Evolutionary conservation across 1,284 basidiomycete genomes (phyloP).

Genomic region (Chondrostereum purpureum): DNA sequence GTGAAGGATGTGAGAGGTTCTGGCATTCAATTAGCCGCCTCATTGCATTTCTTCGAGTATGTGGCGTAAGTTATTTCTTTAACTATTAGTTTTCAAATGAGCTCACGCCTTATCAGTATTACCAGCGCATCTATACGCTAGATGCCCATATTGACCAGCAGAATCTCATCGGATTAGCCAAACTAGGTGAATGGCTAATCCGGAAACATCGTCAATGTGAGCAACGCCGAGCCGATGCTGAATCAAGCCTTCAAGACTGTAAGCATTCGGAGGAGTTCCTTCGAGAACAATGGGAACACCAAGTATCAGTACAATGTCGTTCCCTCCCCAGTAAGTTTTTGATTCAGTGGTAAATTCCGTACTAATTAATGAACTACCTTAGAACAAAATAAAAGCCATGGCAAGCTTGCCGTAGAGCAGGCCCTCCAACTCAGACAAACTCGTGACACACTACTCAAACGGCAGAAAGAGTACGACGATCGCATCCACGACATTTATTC

Average conservation of each 20-base stretch:
- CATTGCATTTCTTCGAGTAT: conserved; percentile 21
- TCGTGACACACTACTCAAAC: background rate
- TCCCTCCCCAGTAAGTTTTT: conserved; percentile 13
- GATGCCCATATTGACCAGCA: conserved; percentile 19
- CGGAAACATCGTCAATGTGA: conserved; percentile 8
- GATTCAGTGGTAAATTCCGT: background rate
- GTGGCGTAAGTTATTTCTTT: conserved; percentile 17
- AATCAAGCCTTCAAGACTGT: background rate
- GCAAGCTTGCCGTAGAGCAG: background rate
- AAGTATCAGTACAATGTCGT: conserved; percentile 14
- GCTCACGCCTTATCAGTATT: conserved; percentile 12
- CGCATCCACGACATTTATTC: background rate
- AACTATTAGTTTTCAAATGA: background rate
- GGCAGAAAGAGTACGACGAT: background rate
- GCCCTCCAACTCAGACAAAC: background rate
- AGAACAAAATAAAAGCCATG: background rate
- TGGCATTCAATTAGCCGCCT: conserved; percentile 25
- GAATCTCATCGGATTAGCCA: conserved; percentile 5
- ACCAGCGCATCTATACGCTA: conserved; percentile 18
- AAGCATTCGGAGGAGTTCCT: conserved; percentile 5
- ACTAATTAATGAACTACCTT: background rate
- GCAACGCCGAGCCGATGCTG: conserved; percentile 5
- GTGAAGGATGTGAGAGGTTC: conserved; percentile 28
- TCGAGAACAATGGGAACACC: conserved; percentile 13
- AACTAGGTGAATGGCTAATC: conserved; percentile 15